A percentile compares a stretch with the other conserved stretches of the same genome.
phyloP scores from a whole-genome alignment of 257 asterid species.

The Prunella vulgaris region DNA sequence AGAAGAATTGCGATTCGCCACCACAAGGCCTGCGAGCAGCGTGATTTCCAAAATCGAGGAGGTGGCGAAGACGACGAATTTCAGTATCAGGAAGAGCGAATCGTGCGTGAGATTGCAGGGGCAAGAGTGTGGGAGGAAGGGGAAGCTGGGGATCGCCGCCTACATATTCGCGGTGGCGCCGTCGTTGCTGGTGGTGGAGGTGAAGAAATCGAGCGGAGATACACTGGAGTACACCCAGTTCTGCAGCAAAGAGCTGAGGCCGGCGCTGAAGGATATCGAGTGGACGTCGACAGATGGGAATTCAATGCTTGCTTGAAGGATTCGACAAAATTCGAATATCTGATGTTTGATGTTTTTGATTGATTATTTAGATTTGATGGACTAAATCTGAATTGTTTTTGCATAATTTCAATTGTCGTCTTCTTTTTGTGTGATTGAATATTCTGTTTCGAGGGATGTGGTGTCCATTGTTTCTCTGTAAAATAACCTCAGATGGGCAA shows the following conservation, averaged over 20 bases:
- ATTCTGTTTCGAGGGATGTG: neutral
- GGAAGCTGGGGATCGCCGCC: slow-evolving; percentile 59
- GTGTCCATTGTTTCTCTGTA: neutral
- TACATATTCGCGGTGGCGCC: slow-evolving; percentile 50
- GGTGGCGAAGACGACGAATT: slow-evolving; percentile 50
- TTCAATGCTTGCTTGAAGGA: slow-evolving; percentile 32
- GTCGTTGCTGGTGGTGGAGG: slow-evolving; percentile 64
- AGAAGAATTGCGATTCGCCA: slow-evolving; percentile 34
- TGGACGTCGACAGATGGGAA: slow-evolving; percentile 47
- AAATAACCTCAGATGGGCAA: neutral
- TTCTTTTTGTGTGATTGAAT: slow-evolving; percentile 4
- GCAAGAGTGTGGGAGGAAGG: slow-evolving; percentile 55
- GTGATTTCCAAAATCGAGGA: slow-evolving; percentile 65
- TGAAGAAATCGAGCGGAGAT: slow-evolving; percentile 46
- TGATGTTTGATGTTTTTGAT: neutral
- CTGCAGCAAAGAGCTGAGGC: slow-evolving; percentile 43
- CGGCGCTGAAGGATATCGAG: slow-evolving; percentile 55
- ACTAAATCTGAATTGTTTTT: neutral
- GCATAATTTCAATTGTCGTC: neutral
- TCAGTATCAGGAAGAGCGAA: slow-evolving; percentile 62
- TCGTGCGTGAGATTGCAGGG: slow-evolving; percentile 61
- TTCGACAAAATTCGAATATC: slow-evolving; percentile 6
- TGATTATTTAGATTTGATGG: neutral
- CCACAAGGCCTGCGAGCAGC: slow-evolving; percentile 44
- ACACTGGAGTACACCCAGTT: slow-evolving; percentile 41